Evolutionary conservation across 495 filamentous ascomycete species (phyloP).

Genomic region (Lindgomyces ingoldianus): DNA sequence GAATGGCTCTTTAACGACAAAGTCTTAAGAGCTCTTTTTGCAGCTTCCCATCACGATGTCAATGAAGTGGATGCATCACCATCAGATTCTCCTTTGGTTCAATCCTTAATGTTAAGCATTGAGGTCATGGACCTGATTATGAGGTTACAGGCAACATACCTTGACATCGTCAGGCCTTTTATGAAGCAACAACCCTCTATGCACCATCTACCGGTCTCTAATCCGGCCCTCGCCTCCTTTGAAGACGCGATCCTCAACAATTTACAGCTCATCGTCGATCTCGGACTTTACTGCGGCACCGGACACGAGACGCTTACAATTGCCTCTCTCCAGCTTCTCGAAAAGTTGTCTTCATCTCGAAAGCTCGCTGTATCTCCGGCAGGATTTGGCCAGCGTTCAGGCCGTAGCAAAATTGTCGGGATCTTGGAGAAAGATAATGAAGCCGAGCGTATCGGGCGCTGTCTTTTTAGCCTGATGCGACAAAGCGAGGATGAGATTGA

Average conservation of each 20-base stretch:
- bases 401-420: constrained; percentile 76
- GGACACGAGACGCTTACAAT: constrained; percentile 74
- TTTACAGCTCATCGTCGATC: constrained; percentile 68
- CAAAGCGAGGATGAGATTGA: constrained; percentile 63
- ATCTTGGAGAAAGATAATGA: constrained; percentile 72
- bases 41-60: constrained; percentile 70
- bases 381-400: constrained; percentile 46
- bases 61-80: constrained; percentile 64
- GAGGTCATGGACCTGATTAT: constrained; percentile 78
- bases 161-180: constrained; percentile 78
- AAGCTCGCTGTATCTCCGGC: constrained; percentile 57
- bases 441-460: constrained; percentile 65
- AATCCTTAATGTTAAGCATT: constrained; percentile 71
- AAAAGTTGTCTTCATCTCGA: constrained; percentile 79
- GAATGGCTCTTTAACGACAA: constrained; percentile 97
- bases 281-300: constrained; percentile 81
- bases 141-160: constrained; percentile 85
- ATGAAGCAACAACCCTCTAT: constrained; percentile 56
- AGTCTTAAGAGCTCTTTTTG: constrained; percentile 75
- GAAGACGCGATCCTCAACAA: constrained; percentile 89
- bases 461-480: constrained; percentile 65
- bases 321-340: constrained; percentile 73
- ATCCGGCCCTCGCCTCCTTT: constrained; percentile 75
- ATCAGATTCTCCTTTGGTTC: constrained; percentile 71
- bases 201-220: constrained; percentile 56